phyloP scores from a whole-genome alignment of 805 yeast species.

The Suhomyces pyralidae region DNA sequence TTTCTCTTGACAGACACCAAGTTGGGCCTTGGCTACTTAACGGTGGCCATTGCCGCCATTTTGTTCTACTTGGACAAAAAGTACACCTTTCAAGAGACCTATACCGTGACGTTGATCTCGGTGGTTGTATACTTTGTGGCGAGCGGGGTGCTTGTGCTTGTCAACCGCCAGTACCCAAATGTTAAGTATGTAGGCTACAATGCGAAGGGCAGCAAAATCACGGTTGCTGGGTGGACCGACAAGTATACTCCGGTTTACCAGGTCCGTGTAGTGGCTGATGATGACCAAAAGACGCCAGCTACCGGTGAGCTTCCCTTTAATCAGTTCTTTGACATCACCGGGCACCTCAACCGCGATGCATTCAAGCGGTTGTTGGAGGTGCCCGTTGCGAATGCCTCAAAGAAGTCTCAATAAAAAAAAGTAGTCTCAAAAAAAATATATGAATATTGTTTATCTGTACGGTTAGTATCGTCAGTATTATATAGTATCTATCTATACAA shows the following conservation, averaged over 20 bases:
- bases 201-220: conserved; percentile 30
- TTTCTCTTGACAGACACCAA: conserved; percentile 45
- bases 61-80: conserved; percentile 51
- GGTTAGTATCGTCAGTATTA: too few species aligned
- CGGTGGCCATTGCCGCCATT: conserved; percentile 45
- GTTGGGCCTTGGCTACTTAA: conserved; percentile 46
- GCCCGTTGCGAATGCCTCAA: conserved; percentile 16
- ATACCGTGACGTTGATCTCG: conserved; percentile 29
- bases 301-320: conserved; percentile 28
- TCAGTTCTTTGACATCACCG: conserved; percentile 46
- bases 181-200: conserved; percentile 46
- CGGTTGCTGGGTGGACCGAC: conserved; percentile 39
- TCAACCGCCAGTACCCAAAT: conserved; percentile 40
- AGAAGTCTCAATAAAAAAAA: conserved; percentile 1
- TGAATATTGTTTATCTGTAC: too few species aligned
- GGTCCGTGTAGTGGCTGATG: conserved; percentile 31
- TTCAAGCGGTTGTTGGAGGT: conserved; percentile 24
- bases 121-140: conserved; percentile 38
- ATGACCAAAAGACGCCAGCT: conserved; percentile 13
- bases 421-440: too few species aligned
- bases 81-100: conserved; percentile 40
- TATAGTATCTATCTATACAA: too few species aligned
- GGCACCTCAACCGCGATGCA: conserved; percentile 39
- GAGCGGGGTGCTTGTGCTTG: conserved; percentile 31
- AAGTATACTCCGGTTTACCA: conserved; percentile 47